Evolutionary conservation across 2,329 filamentous ascomycete species (phyloP), one percentile per base, ranked within the genome.

Genomic region (Pezicula neosporulosa): DNA sequence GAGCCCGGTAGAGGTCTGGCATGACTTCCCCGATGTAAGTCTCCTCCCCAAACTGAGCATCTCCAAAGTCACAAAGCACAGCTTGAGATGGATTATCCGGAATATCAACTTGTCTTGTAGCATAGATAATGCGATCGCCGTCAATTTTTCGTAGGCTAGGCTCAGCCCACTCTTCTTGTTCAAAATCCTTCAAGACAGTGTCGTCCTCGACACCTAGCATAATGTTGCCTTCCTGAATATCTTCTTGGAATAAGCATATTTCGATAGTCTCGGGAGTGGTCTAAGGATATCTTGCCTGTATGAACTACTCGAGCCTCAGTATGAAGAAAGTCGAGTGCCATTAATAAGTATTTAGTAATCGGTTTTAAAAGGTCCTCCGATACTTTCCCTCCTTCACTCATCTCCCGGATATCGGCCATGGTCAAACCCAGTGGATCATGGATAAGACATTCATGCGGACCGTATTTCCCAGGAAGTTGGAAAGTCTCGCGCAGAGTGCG

Each of bases 401-500:
- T 37, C 19, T 45, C 19, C 28, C 37, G 52, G 24, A 59, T 53
- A 13, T 58, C 45, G 35, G 43, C 49, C 4, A 60, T 28, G 3
- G 48, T 56, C n/a, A 58, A 30, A 7, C 57, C 47, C 12, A 63
- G 48, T 8, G 57, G 56, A 21, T 60, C 44, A 38, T 58, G 60
- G 13, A 61, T 55, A 8, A 62, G 49, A 43, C 60, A 64, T 28
- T 33, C 39, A 49, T 63, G 60, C 5, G 24, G 13, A 24, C 56
- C 58, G 19, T 52, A 19, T 10, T 44, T 30, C 4, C 56, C 51
- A 8, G 59, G 39, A 28, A 72, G 48, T n/a, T 66, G 38, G 50
- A 73, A 73, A 1, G 61, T 50, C 46, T 71, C 66, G 15, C 68
- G 61, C 24, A 70, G 51, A 0, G 55, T 54, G 38, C 70, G 61